Evolutionary conservation across 2,329 filamentous ascomycete species (phyloP).

Genomic region (Aspergillus fructus): DNA sequence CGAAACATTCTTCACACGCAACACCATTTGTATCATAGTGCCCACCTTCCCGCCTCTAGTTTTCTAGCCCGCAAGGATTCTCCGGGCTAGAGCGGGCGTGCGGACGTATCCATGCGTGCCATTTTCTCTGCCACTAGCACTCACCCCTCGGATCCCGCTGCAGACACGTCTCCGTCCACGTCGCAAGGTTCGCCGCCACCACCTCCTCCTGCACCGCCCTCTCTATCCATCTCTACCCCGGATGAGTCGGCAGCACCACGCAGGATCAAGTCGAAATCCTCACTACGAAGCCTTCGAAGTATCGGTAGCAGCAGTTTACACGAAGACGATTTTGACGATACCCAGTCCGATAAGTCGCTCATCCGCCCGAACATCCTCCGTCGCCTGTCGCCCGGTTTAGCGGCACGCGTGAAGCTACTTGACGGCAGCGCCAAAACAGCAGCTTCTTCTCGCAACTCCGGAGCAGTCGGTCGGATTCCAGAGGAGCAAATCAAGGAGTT

Average conservation of each 20-base stretch:
- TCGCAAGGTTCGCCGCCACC: conserved; percentile 30
- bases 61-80: conserved; percentile 11
- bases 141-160: conserved; percentile 26
- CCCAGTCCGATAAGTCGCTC: conserved; percentile 27
- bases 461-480: conserved; percentile 40
- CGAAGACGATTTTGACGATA: conserved; percentile 28
- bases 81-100: conserved; percentile 22
- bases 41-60: conserved; percentile 20
- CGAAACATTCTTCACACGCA: conserved; percentile 17
- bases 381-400: conserved; percentile 43
- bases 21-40: not conserved
- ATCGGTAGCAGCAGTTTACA: conserved; percentile 34
- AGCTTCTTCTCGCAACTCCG: conserved; percentile 23
- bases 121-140: conserved; percentile 31
- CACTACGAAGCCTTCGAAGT: conserved; percentile 35
- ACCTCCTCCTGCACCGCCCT: conserved; percentile 24
- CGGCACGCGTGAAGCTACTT: conserved; percentile 43
- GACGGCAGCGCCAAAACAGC: conserved; percentile 36
- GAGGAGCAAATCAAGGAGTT: conserved; percentile 42
- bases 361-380: conserved; percentile 39
- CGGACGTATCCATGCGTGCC: conserved; percentile 37
- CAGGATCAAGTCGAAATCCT: conserved; percentile 38
- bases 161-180: conserved; percentile 28
- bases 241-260: conserved; percentile 25
- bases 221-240: conserved; percentile 30